phyloP scores from a whole-genome alignment of 2,329 filamentous ascomycete species.

The Cercospora canescens region DNA sequence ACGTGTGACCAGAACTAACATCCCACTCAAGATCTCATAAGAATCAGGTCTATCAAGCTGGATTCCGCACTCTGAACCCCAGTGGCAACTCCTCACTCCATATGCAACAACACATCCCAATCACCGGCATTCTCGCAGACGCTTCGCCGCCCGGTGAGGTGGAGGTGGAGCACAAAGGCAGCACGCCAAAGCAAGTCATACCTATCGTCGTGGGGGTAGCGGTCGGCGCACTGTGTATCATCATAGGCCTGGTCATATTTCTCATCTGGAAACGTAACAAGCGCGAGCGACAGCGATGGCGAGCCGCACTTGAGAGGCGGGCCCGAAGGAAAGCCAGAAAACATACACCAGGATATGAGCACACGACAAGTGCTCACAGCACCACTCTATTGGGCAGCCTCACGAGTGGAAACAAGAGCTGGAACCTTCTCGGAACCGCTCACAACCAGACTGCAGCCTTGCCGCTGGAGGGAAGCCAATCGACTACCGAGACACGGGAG shows the following conservation, averaged over 20 bases:
- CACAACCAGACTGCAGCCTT: not conserved
- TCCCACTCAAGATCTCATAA: conserved; percentile 5
- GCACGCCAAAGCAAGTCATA: not conserved
- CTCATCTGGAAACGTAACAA: conserved; percentile 9
- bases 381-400: conserved; percentile 10
- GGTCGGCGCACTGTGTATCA: not conserved
- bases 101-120: conserved; percentile 6
- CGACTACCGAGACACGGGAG: not conserved
- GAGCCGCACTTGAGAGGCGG: conserved; percentile 2
- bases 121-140: not conserved
- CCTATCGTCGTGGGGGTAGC: conserved; percentile 2
- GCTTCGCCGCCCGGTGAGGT: not conserved
- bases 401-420: conserved; percentile 8
- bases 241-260: conserved; percentile 1
- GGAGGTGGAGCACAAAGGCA: not conserved
- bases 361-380: conserved; percentile 2
- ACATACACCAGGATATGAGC: not conserved
- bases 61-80: conserved; percentile 10
- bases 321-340: conserved; percentile 5
- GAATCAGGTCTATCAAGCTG: conserved; percentile 18
- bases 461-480: not conserved
- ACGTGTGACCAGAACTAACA: not conserved
- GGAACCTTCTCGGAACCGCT: not conserved
- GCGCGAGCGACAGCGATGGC: conserved; percentile 7
- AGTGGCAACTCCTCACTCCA: conserved; percentile 3